Percentiles rank a stretch among this genome's conserved stretches.
Conservation (phyloP, 768 basidiomycete genomes). For the Pisolithus sp. region DNA sequence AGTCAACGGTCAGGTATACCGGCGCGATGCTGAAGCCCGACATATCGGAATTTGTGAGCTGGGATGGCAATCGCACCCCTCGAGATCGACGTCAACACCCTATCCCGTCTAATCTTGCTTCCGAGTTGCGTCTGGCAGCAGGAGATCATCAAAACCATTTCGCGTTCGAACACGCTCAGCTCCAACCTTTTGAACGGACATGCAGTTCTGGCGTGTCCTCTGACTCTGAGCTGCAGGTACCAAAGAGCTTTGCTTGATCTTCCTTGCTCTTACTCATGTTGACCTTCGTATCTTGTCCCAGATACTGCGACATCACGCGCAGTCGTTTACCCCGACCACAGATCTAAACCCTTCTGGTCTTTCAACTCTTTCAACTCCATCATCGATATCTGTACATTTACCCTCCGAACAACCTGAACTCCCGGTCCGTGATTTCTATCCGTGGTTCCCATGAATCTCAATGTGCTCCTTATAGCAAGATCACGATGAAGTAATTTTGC, state of each 20-base stretch:
- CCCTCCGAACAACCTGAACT: constrained; percentile 5
- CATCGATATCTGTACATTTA: constrained; percentile 2
- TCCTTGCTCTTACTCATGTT: constrained; percentile 3
- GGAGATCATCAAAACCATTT: not conserved
- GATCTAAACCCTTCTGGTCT: constrained; percentile 1
- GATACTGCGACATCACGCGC: constrained; percentile 9
- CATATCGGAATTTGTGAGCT: constrained; percentile 9
- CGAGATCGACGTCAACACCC: not conserved
- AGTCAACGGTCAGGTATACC: not conserved
- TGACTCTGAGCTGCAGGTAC: constrained; percentile 10
- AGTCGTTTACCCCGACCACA: not conserved
- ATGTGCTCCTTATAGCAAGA: not conserved
- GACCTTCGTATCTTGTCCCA: not conserved
- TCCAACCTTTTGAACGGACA: constrained; percentile 2
- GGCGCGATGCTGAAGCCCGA: constrained; percentile 11
- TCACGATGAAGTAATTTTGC: constrained; percentile 11
- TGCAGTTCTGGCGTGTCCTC: constrained; percentile 4
- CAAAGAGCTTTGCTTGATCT: not conserved
- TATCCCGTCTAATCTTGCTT: constrained; percentile 4
- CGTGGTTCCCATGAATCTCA: not conserved
- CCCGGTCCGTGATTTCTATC: constrained; percentile 7
- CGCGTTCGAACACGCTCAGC: not conserved
- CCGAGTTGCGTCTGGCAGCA: constrained; percentile 6
- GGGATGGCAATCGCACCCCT: constrained; percentile 12
- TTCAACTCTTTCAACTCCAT: constrained; percentile 6